Evolutionary conservation across 768 basidiomycete genomes (phyloP), one percentile per base, ranked within the genome.

Genomic region (Crepidotus variabilis): DNA sequence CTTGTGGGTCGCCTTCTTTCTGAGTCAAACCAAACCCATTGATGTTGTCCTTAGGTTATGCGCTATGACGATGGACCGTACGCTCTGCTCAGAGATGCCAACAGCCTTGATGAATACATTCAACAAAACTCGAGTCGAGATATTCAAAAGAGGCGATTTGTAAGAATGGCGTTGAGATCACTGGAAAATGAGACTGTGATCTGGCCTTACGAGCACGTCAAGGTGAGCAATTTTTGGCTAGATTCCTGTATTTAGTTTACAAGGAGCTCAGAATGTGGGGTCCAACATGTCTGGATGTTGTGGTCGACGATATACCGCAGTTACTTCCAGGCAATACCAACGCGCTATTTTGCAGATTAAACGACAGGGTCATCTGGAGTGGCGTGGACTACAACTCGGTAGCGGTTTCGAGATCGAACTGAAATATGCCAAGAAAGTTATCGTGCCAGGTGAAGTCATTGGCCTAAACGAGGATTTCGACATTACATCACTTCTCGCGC

Each of bases 321-420:
- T 77, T n/a, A 74, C 73, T 8, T 71, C 81, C 0, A 67, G 71
- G 0, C 69, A 72, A 50, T 86, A 78, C 66, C 71, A 75, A 22
- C 72, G 72, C 24, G 78, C 82, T 55, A 68, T 75, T 3, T 70
- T 88, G 51, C 69, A 64, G 7, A 79, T 88, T 61, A 78, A 78
- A 58, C 81, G 77, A 32, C 77, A 67, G 8, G 87, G 86, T 0
- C 69, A 79, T 55, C 63, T 85, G 6, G 50, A 65, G 10, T 84
- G 81, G 82, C 69, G 78, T 47, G 78, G 77, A 21, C 24, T 84
- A 9, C 74, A 85, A 47, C 69, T 88, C 6, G 88, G 85, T 5
- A 88, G 85, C 61, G 89, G 90, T 10, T 90, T 92, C 63, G 70
- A 79, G 24, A 72, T 89, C 50, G 70, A 78, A 51, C 71, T 92